These are phyloP conservation scores for Sporothrix variecibatus DNA, from an alignment of 2,329 filamentous ascomycete genomes.

Conservation along the genomic window DNA sequence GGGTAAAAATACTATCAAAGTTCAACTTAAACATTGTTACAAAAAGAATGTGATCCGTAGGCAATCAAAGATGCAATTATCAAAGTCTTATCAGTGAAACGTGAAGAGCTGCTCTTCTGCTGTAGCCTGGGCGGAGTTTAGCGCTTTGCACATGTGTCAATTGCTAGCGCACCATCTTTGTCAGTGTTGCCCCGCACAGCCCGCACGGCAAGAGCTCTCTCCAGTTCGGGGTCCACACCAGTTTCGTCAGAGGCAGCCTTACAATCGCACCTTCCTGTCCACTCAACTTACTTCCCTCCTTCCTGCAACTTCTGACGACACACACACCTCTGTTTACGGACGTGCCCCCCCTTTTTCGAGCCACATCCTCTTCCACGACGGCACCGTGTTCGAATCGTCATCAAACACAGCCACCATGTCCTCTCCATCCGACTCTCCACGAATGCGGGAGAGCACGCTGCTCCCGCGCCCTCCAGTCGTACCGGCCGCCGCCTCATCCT, in stretches of 20 bases:
- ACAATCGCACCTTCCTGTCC: background rate
- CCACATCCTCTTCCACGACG: background rate
- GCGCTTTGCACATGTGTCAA: background rate
- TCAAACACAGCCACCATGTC: background rate
- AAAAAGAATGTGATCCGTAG: background rate
- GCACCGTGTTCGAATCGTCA: background rate
- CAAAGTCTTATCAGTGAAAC: too few species aligned
- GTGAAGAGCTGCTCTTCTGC: too few species aligned
- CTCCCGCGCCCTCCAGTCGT: background rate
- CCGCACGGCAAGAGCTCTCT: background rate
- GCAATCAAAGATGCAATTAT: too few species aligned
- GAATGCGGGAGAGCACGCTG: background rate
- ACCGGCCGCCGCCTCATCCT: background rate
- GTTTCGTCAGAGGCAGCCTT: background rate
- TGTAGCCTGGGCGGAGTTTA: background rate
- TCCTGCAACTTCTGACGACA: background rate
- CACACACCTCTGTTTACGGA: background rate
- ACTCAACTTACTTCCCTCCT: background rate
- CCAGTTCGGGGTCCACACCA: constrained; percentile 4
- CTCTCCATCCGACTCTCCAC: background rate
- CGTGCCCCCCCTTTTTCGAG: too few species aligned
- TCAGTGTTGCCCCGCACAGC: background rate
- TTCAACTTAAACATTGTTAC: background rate
- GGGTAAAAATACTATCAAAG: background rate
- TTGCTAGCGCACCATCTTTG: background rate